Base-by-base conservation (phyloP, 2,329 filamentous ascomycete genomes). In the Alternaria infectoria region DNA sequence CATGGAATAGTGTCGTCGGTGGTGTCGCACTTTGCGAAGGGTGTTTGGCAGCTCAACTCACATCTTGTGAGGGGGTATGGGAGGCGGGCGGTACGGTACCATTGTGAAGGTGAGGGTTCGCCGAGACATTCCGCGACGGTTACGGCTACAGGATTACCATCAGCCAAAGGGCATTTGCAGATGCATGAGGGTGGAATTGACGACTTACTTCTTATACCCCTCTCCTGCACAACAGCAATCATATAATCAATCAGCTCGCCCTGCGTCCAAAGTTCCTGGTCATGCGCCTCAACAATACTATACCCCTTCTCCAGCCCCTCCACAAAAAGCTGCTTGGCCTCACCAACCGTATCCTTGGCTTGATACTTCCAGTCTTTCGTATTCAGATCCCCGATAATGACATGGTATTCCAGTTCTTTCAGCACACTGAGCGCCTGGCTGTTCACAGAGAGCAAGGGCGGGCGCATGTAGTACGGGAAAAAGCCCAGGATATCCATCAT, bases 311-410 rank as follows among this genome's bases (percentile, higher is more conserved):
- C 56, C n/a, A 63, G 40, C 12, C 63, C 56, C 30, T 57, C 46
- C 19, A 25, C 70, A 73, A 88, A 87, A 62, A 80, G 81, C 62
- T 82, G 75, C 77, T 87, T 77, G 69, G 85, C 84, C 72, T 84
- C 82, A 40, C 82, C 76, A 44, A 84, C 82, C 46, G 76, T 66
- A 55, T 77, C 68, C 0, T 84, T 79, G 2, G 82, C 78, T 58
- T 82, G 74, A 44, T 84, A 81, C 68, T 87, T 83, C 82, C 87
- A 88, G 75, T 88, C 87, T 50, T 85, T 83, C 0, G 86, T 82
- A 71, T 89, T 87, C 23, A 89, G 77, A 62, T 88, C 86, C 68
- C 87, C 80, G 64, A 85, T 87, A 69, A 86, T 84, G 69, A 87
- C 83, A 68, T 86, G 85, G 80, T 87, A 88, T 57, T 83, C 83